phyloP scores from a whole-genome alignment of 352 stramenopile genomes.

The Globisporangium cylindrosporum region DNA sequence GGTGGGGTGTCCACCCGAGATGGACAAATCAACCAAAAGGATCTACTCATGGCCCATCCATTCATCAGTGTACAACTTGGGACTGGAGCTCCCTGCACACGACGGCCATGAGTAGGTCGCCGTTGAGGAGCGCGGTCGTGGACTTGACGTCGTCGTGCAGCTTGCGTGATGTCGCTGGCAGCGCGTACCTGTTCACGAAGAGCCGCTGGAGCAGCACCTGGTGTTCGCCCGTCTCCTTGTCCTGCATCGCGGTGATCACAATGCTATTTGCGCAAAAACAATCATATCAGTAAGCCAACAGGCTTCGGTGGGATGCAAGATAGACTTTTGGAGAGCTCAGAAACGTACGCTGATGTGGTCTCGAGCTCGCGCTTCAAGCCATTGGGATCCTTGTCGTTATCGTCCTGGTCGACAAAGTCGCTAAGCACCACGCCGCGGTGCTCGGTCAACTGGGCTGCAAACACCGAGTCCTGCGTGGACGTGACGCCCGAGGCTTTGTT shows the following conservation, averaged over 20 bases:
- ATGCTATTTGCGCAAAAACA: background rate
- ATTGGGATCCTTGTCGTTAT: slow-evolving; percentile 8
- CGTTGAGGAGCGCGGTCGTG: slow-evolving; percentile 43
- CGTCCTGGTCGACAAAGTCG: slow-evolving; percentile 46
- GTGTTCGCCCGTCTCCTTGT: slow-evolving; percentile 28
- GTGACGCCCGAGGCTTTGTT: slow-evolving; percentile 29
- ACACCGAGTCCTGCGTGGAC: slow-evolving; percentile 34
- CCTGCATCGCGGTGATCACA: slow-evolving; percentile 16
- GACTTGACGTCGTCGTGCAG: slow-evolving; percentile 47
- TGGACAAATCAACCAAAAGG: background rate
- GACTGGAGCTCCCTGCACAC: slow-evolving; percentile 26
- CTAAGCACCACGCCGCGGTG: slow-evolving; percentile 34
- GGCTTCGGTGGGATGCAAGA: background rate
- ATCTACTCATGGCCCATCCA: background rate
- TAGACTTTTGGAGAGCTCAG: background rate
- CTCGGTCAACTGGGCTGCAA: slow-evolving; percentile 26
- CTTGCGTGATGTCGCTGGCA: slow-evolving; percentile 36
- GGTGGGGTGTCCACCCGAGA: background rate
- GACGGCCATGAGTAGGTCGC: slow-evolving; percentile 56
- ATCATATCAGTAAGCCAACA: background rate
- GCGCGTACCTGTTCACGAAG: slow-evolving; percentile 44
- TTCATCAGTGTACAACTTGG: background rate
- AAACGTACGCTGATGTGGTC: slow-evolving; percentile 34
- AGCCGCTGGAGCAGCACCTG: slow-evolving; percentile 48
- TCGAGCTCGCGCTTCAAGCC: background rate